Percentiles rank a stretch among this genome's conserved stretches.
Conservation (phyloP, 768 basidiomycete species). For the Russula abietina region DNA sequence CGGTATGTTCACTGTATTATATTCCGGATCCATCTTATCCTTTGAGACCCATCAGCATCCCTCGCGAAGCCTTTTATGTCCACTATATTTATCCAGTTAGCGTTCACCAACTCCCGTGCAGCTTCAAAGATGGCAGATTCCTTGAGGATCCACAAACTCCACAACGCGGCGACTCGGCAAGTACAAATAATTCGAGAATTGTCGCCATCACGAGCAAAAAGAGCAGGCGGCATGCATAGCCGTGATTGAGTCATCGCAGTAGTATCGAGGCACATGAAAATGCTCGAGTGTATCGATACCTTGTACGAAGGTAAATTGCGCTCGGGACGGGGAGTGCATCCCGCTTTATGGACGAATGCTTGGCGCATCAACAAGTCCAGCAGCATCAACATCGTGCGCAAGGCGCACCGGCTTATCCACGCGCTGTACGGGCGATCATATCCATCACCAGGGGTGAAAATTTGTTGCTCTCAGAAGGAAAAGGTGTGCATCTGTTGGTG, state of each 20-base stretch:
- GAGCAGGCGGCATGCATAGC: conserved; percentile 52
- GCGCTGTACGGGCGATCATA: conserved; percentile 68
- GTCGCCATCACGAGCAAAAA: conserved; percentile 53
- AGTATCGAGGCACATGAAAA: conserved; percentile 71
- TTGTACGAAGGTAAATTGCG: conserved; percentile 57
- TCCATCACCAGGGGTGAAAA: conserved; percentile 59
- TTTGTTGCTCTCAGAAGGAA: conserved; percentile 84
- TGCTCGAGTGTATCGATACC: conserved; percentile 85
- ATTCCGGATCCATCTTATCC: too few species aligned
- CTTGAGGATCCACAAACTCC: conserved; percentile 21
- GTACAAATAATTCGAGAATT: conserved; percentile 64
- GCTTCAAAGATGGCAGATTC: conserved; percentile 32
- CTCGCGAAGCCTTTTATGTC: too few species aligned
- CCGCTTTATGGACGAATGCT: conserved; percentile 81
- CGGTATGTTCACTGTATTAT: too few species aligned
- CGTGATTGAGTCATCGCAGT: conserved; percentile 37
- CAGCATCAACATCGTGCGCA: conserved; percentile 49
- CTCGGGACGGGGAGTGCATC: too few species aligned
- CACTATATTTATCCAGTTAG: conserved; percentile 51
- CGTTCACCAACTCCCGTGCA: conserved; percentile 46
- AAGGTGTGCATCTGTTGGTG: conserved; percentile 55
- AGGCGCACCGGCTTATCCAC: conserved; percentile 83
- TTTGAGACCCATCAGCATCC: too few species aligned
- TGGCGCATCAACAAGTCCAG: conserved; percentile 80
- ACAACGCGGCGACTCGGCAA: conserved; percentile 44